Base-by-base conservation (phyloP, 75 land plant genomes). In the Cupressus sempervirens region DNA sequence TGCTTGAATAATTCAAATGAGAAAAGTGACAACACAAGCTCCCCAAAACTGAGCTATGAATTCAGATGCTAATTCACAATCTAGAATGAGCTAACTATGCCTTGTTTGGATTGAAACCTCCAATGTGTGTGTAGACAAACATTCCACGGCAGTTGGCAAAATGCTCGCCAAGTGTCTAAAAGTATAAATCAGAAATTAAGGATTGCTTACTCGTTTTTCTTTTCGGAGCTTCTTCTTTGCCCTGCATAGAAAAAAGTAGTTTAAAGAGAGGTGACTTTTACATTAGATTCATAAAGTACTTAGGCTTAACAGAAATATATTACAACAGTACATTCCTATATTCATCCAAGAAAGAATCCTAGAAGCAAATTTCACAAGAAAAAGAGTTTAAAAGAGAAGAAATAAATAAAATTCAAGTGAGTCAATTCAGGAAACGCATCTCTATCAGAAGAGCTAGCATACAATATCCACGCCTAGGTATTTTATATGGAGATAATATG, bases 221-320 rank as follows among this genome's bases (percentile, higher is more conserved):
- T 76, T 70, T 54, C 90, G 88, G 40, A 89, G 86, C 76, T 89
- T 89, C 86, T 89, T 89, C 65, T 84, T 86, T 80, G 90, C 90
- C 83, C 90, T 89, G 90, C 46, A 82, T 62, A 82, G 23, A 81
- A 15, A 12, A 86, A 58, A 83, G 8, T 7, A 62, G 67, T 62
- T 62, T 62, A 62, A 36, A 72, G 32, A 72, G 35, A 72, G 30
- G 13, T 29, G n/a, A 72, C 0, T 72, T 72, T 30, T 35, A 72
- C 32, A 72, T 32, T 72, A 32, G 35, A 10, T 41, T 45, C 23
- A 14, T 45, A 13, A 18, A 41, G 43, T 26, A 45, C 26, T 23
- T 15, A 0, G 29, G 48, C 34, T 23, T 40, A 15, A 80, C 0
- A 13, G 12, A 40, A 35, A 80, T 26, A 41, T 40, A 62, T 80